Conservation (phyloP, 306 rosid species). For the Cucurbita argyrosperma region DNA sequence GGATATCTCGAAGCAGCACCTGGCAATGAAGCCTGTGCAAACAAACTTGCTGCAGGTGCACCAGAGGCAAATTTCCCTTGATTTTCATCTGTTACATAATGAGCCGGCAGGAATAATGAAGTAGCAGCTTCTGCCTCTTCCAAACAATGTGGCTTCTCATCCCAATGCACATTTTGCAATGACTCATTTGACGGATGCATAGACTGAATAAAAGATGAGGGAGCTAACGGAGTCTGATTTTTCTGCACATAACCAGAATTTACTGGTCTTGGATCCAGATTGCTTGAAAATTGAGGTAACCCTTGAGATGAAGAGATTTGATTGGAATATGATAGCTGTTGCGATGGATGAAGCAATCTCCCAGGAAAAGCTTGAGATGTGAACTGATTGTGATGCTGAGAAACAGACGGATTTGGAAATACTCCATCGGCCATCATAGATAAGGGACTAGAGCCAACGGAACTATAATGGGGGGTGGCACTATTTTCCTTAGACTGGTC, state of each 20-base stretch:
- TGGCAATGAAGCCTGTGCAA: slow-evolving; percentile 19
- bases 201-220: slow-evolving; percentile 15
- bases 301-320: slow-evolving; percentile 19
- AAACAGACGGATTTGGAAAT: slow-evolving; percentile 7
- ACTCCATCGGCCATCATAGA: slow-evolving; percentile 17
- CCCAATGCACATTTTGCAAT: slow-evolving; percentile 25
- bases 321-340: slow-evolving; percentile 15
- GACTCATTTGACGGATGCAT: slow-evolving; percentile 17
- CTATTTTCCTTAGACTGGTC: slow-evolving; percentile 22
- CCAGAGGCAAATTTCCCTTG: slow-evolving; percentile 17
- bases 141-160: slow-evolving; percentile 12
- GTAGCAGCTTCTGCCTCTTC: slow-evolving; percentile 16
- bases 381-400: slow-evolving; percentile 22
- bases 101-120: slow-evolving; percentile 17
- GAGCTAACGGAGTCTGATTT: slow-evolving; percentile 14
- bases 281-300: slow-evolving; percentile 15
- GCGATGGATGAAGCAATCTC: slow-evolving; percentile 32
- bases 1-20: slow-evolving; percentile 15
- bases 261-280: slow-evolving; percentile 16
- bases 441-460: slow-evolving; percentile 16
- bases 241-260: slow-evolving; percentile 20
- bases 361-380: slow-evolving; percentile 27
- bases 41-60: slow-evolving; percentile 10
- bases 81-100: slow-evolving; percentile 22
- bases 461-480: slow-evolving; percentile 12